Conservation (phyloP, 2,329 filamentous ascomycete species). For the Scopulariopsis brevicaulis region DNA sequence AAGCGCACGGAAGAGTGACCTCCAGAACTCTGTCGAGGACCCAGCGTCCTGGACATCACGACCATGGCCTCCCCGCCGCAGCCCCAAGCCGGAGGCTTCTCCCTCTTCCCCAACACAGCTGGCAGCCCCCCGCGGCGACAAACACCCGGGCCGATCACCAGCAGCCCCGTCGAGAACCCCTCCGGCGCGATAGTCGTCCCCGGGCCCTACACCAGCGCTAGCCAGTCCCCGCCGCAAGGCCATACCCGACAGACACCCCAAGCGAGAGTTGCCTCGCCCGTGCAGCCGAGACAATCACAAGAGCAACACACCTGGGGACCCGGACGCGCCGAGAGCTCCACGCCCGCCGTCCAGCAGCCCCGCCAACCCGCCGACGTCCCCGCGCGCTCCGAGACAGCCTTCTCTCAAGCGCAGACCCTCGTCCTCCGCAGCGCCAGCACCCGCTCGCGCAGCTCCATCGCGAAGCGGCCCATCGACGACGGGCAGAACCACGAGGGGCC, state of each 20-base stretch:
- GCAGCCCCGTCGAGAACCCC: slow-evolving; percentile 3
- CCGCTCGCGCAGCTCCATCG: slow-evolving; percentile 43
- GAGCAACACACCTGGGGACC: slow-evolving; percentile 9
- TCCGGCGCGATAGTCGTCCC: slow-evolving; percentile 13
- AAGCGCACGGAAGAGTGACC: not conserved
- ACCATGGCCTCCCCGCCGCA: slow-evolving; percentile 1
- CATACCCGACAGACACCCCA: slow-evolving; percentile 12
- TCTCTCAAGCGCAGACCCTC: slow-evolving; percentile 38
- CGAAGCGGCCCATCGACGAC: slow-evolving; percentile 36
- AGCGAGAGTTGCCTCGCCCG: slow-evolving; percentile 7
- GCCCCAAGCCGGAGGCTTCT: slow-evolving; percentile 31
- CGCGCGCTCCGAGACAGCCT: slow-evolving; percentile 35
- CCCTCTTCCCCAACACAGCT: slow-evolving; percentile 42
- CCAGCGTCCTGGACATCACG: not conserved
- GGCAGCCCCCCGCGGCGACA: slow-evolving; percentile 24
- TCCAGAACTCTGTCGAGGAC: not conserved
- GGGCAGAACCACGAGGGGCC: slow-evolving; percentile 15
- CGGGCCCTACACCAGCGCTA: slow-evolving; percentile 12
- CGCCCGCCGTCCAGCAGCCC: slow-evolving; percentile 22
- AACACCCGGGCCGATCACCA: slow-evolving; percentile 11
- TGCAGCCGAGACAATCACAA: slow-evolving; percentile 5
- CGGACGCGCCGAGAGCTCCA: slow-evolving; percentile 14
- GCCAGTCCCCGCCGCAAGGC: slow-evolving; percentile 10
- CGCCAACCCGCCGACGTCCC: slow-evolving; percentile 29
- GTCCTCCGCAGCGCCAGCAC: slow-evolving; percentile 27